Percentiles rank a stretch among this genome's conserved stretches.
phyloP scores from a whole-genome alignment of 75 land plant species.

The Pinus taeda region DNA sequence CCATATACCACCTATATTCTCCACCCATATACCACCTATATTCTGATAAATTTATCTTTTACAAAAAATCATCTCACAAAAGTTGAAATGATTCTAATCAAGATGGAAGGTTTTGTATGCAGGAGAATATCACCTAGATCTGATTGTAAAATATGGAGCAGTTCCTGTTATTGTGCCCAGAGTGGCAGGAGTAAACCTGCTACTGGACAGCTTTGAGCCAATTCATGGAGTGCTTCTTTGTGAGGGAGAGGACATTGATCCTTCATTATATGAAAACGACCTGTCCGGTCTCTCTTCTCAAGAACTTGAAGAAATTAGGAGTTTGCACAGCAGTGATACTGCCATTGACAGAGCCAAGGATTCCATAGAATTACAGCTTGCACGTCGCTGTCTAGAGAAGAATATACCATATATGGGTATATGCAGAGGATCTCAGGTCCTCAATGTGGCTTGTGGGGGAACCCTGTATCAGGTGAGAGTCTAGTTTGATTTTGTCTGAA shows the following conservation, averaged over 20 bases:
- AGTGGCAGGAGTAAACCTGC: conserved; percentile 64
- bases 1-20: too few relatives aligned
- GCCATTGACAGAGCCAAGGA: conserved; percentile 82
- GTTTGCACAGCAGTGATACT: conserved; percentile 76
- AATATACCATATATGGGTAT: conserved; percentile 92
- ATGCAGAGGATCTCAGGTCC: conserved; percentile 91
- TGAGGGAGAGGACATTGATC: conserved; percentile 95
- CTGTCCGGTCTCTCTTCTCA: conserved; percentile 24
- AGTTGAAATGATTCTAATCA: too few relatives aligned
- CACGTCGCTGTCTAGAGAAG: conserved; percentile 76
- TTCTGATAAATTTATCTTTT: too few relatives aligned
- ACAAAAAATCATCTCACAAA: too few relatives aligned
- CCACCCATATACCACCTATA: too few relatives aligned
- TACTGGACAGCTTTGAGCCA: conserved; percentile 90
- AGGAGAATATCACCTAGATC: conserved; percentile 97
- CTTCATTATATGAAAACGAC: conserved; percentile 55
- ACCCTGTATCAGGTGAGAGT: conserved; percentile 62
- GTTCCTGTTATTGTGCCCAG: conserved; percentile 92
- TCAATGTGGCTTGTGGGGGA: conserved; percentile 93
- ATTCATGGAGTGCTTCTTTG: conserved; percentile 94
- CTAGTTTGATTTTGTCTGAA: too few relatives aligned
- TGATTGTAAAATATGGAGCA: conserved; percentile 88
- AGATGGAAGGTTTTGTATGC: conserved; percentile 2
- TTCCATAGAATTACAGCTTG: conserved; percentile 76
- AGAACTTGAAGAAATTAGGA: conserved; percentile 50